phyloP scores from a whole-genome alignment of 2,329 filamentous ascomycete species.

The Paraconiothyrium sp. region DNA sequence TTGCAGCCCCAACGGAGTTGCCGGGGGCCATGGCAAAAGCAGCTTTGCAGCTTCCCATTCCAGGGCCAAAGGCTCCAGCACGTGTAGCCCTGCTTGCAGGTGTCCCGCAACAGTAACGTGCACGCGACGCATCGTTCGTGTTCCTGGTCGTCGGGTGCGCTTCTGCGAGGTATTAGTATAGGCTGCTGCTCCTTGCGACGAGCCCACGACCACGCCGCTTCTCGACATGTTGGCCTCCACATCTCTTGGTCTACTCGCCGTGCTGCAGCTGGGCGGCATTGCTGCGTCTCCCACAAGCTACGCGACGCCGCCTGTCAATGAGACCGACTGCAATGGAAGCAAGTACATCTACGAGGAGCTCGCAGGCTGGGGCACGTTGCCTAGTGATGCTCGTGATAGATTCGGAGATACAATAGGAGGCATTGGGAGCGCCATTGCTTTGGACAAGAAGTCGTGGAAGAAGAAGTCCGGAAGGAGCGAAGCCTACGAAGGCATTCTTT shows the following conservation, averaged over 20 bases:
- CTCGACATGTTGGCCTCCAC: slow-evolving; percentile 32
- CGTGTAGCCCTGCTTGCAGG: slow-evolving; percentile 3
- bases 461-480: slow-evolving; percentile 55
- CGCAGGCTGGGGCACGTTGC: slow-evolving; percentile 71
- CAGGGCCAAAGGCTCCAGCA: slow-evolving; percentile 19
- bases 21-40: slow-evolving; percentile 3
- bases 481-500: slow-evolving; percentile 70
- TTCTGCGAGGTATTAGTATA: slow-evolving; percentile 21
- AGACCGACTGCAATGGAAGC: slow-evolving; percentile 66
- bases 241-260: slow-evolving; percentile 28
- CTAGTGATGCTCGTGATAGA: slow-evolving; percentile 68
- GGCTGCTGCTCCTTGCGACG: slow-evolving; percentile 7
- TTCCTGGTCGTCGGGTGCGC: neutral
- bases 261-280: slow-evolving; percentile 26
- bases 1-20: slow-evolving; percentile 7
- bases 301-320: slow-evolving; percentile 27
- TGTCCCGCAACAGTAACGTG: slow-evolving; percentile 12
- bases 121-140: slow-evolving; percentile 2
- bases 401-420: slow-evolving; percentile 75
- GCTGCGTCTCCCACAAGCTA: slow-evolving; percentile 27
- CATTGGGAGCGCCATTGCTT: slow-evolving; percentile 71
- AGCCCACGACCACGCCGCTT: slow-evolving; percentile 27
- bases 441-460: slow-evolving; percentile 69
- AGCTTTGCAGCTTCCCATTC: slow-evolving; percentile 12
- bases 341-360: slow-evolving; percentile 73